Evolutionary conservation across 2,329 filamentous ascomycete species (phyloP), one percentile per base, ranked within the genome.

Genomic region (Scortechinia acanthostroma): DNA sequence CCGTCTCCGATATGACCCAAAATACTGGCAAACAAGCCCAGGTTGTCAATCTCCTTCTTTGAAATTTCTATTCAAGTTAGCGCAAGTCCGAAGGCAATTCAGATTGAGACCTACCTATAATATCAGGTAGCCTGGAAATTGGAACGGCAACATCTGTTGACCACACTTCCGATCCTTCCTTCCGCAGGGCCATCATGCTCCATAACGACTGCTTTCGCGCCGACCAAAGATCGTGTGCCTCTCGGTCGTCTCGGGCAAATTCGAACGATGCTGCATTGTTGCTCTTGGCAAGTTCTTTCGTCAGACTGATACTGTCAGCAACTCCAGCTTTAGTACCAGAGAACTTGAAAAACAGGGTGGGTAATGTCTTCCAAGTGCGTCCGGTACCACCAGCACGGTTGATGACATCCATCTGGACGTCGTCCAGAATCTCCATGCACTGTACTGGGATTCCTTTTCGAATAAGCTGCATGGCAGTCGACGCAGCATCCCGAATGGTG

Each of bases 1-100:
- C 91, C 91, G 58, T 95, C 91, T 13, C 91, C 91, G 46, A 96
- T 85, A 57, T 96, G 91, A 2, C 91, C 91, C 3, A 96, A 70
- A 21, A 95, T 87, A 55, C 86, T 90, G 1, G 89, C 88, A 59
- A 95, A 95, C 2, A 95, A 67, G 0, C 88, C 89, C 10, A 95
- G 71, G 55, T 91, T 86, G 74, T 95, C 83, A 57, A 95, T 88
- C 58, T 88, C 86, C 68, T 95, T 95, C 50, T 87, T 15, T 10
- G 25, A 30, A 10, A 30, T 30, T 10, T 30, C 25, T 30, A 30
- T 30, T 10, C 25, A 10, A 10, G 25, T 30, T 30, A 30, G 25
- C 25, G n/a, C 25, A n/a, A 30, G 25, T 10, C 25, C 10, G 25
- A 30, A 10, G 25, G n/a, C 10, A 30, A n/a, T n/a, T 30, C n/a